phyloP scores from a whole-genome alignment of 345 rosid species.

The Brassica cretica region DNA sequence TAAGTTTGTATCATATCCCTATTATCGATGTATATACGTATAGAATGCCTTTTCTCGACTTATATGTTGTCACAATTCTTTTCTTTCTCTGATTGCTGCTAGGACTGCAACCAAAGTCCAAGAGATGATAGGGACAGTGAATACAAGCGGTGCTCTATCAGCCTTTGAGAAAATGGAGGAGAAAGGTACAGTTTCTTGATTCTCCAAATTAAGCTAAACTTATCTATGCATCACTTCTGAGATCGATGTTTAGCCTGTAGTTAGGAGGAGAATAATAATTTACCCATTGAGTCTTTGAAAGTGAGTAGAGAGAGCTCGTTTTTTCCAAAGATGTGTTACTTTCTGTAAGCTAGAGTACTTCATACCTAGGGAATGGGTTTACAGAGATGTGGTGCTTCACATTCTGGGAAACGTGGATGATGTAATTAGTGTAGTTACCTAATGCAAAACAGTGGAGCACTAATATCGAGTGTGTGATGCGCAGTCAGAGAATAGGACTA shows the following conservation, averaged over 20 bases:
- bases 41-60: neutral
- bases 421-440: slow-evolving; percentile 1
- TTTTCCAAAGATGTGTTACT: slow-evolving; percentile 6
- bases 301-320: neutral
- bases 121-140: slow-evolving; percentile 79
- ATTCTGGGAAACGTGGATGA: slow-evolving; percentile 4
- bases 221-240: neutral
- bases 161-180: slow-evolving; percentile 88
- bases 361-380: neutral
- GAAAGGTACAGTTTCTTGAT: slow-evolving; percentile 50
- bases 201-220: neutral
- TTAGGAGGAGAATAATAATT: neutral
- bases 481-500: neutral
- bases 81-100: slow-evolving; percentile 7
- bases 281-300: neutral
- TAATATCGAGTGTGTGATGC: slow-evolving; percentile 3
- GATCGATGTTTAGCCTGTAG: neutral
- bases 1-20: slow-evolving; percentile 31
- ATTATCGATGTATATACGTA: neutral
- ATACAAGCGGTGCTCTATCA: slow-evolving; percentile 69
- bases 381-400: neutral
- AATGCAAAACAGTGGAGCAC: neutral
- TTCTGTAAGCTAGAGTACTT: neutral
- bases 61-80: neutral
- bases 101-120: slow-evolving; percentile 81